Percentiles rank a stretch among this genome's conserved stretches.
Evolutionary conservation across 352 stramenopile species (phyloP).

Genomic region (Phytophthora cactorum): DNA sequence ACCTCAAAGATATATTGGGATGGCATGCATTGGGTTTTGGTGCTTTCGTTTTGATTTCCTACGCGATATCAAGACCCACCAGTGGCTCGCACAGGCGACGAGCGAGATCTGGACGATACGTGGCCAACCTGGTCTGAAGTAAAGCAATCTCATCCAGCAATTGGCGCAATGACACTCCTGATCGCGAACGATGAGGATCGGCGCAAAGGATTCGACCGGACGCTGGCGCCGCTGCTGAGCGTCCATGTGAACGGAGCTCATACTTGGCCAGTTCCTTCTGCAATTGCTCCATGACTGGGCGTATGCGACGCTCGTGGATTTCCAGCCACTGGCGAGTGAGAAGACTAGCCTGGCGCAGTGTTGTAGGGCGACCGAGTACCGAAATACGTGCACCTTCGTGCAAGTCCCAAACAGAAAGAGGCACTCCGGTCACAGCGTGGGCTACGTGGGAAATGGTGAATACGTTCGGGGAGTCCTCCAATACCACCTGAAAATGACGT

Average conservation of each 20-base stretch:
- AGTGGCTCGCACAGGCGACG: conserved; percentile 54
- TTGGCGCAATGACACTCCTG: conserved; percentile 51
- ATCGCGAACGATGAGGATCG: conserved; percentile 53
- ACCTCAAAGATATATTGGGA: conserved; percentile 25
- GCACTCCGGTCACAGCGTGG: conserved; percentile 39
- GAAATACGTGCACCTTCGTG: conserved; percentile 68
- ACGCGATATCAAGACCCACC: conserved; percentile 36
- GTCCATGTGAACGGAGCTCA: conserved; percentile 48
- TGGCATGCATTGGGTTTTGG: neutral
- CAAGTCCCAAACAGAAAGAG: conserved; percentile 71
- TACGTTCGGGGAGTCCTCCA: conserved; percentile 70
- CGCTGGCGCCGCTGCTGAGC: conserved; percentile 31
- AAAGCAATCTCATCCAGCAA: conserved; percentile 52
- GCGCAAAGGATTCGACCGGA: conserved; percentile 53
- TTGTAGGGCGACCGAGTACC: conserved; percentile 66
- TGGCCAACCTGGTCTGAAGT: conserved; percentile 54
- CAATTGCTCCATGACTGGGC: conserved; percentile 44
- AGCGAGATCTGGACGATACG: conserved; percentile 62
- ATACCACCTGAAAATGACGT: conserved; percentile 65
- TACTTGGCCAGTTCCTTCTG: conserved; percentile 70
- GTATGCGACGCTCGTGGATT: conserved; percentile 55
- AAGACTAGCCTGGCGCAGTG: conserved; percentile 74
- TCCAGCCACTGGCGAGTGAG: conserved; percentile 78
- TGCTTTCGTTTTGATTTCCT: conserved; percentile 3
- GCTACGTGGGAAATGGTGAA: conserved; percentile 83